Base-by-base conservation (phyloP, 768 basidiomycete genomes). In the Grammothele lineata region DNA sequence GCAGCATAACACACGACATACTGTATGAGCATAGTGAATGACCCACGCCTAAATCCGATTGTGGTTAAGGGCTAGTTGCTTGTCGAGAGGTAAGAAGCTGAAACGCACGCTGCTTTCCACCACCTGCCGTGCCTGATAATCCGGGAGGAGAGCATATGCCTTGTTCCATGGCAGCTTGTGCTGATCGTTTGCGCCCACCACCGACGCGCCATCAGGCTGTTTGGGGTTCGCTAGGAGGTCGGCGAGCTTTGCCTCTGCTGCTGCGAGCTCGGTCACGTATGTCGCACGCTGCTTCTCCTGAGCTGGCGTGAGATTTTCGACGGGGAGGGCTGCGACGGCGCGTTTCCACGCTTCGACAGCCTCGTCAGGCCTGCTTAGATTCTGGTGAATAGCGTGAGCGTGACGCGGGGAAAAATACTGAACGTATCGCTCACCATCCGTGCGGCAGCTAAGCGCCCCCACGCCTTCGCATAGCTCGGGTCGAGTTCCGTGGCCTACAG, bases 251-350 rank as follows among this genome's bases (percentile, higher is more conserved):
- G 61, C 61, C 27, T 30, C 27, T 32, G 62, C 62, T 1, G 34
- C 38, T 27, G 61, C 54, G 8, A 70, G 47, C 9, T 61, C 58
- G 0, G 57, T 57, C 7, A 58, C 45, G 42, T 70, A 72, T 50
- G 72, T 69, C 2, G 54, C 51, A 39, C 65, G 66, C 37, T 73
- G 69, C 27, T 55, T 59, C 50, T 60, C 50, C 24, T 75, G 64
- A 1, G 57, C 53, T 2, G 59, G 48, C 5, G 59, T 63, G 1
- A 69, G 63, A 30, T 58, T 56, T 9, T 63, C 59, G 5, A 44
- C 48, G 0, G 64, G 52, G 3, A 73, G 59, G 22, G 61, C 64
- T 1, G 51, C 37, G 3, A 72, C 37, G 0, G 69, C 73, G 8
- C 54, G 61, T 30, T 66, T 50, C 57, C 48, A 62, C 1, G 45